These are phyloP conservation scores for Neonectria punicea DNA, from an alignment of 2,329 filamentous ascomycete species.

Conservation along the genomic window DNA sequence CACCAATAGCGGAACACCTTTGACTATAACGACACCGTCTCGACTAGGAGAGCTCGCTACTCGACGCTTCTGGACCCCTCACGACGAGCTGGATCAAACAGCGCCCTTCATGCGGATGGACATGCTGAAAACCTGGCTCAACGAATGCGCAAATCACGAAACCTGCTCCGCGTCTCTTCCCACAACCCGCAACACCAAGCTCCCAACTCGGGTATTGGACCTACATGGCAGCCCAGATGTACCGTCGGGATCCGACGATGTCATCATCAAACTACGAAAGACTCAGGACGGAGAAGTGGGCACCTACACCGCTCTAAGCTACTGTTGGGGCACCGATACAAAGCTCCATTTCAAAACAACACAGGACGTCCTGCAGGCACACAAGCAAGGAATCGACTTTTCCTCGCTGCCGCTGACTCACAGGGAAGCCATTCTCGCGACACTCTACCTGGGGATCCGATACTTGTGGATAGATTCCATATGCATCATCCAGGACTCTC, in stretches of 20 bases:
- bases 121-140: conserved; percentile 1
- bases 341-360: conserved; percentile 5
- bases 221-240: conserved; percentile 1
- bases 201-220: conserved; percentile 8
- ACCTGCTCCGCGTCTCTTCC: not conserved
- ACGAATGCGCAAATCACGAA: not conserved
- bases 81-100: not conserved
- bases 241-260: not conserved
- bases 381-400: conserved; percentile 1
- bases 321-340: conserved; percentile 8
- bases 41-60: conserved; percentile 2
- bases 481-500: conserved; percentile 26
- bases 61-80: conserved; percentile 1
- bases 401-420: conserved; percentile 17
- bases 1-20: not conserved
- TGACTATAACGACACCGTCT: conserved; percentile 5
- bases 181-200: not conserved
- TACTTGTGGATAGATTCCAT: conserved; percentile 32
- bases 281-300: not conserved
- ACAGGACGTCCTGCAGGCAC: not conserved
- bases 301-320: conserved; percentile 1
- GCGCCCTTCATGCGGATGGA: not conserved
- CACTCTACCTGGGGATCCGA: conserved; percentile 15
- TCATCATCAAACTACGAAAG: conserved; percentile 2
- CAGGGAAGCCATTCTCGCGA: conserved; percentile 18